phyloP scores from a whole-genome alignment of 495 filamentous ascomycete species.

The Neurospora hispaniola region DNA sequence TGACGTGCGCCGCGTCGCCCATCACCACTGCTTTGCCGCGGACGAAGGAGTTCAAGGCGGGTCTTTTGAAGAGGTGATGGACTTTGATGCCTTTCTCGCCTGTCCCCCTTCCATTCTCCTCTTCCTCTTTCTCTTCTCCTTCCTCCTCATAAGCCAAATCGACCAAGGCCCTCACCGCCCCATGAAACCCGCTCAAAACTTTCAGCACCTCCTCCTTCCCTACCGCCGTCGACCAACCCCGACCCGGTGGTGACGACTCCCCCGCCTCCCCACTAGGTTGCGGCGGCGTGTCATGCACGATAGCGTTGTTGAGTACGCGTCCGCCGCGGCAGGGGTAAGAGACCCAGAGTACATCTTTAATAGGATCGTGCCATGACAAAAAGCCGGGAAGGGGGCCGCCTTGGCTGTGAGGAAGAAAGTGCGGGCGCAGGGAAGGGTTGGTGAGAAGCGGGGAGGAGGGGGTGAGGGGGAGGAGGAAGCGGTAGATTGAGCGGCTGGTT shows the following conservation, averaged over 20 bases:
- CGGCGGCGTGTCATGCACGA: slow-evolving; percentile 10
- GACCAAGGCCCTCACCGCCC: slow-evolving; percentile 9
- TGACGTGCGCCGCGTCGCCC: slow-evolving; percentile 23
- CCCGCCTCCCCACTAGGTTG: slow-evolving; percentile 4
- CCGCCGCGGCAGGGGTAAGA: slow-evolving; percentile 36
- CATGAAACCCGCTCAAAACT: slow-evolving; percentile 16
- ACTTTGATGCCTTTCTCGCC: slow-evolving; percentile 23
- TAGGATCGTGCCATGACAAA: slow-evolving; percentile 15
- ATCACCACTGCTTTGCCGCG: slow-evolving; percentile 15
- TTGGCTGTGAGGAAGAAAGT: slow-evolving; percentile 6
- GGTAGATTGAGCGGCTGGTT: slow-evolving; percentile 32
- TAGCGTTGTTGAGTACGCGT: slow-evolving; percentile 19
- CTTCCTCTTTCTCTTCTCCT: background rate
- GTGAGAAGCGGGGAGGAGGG: slow-evolving; percentile 17
- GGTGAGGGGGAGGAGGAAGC: slow-evolving; percentile 33
- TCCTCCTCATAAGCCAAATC: slow-evolving; percentile 3
- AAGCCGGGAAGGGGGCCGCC: slow-evolving; percentile 18
- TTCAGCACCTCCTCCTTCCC: slow-evolving; percentile 10
- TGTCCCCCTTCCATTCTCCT: background rate
- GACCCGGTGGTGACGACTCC: background rate
- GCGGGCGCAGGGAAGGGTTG: slow-evolving; percentile 18
- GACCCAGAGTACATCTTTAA: slow-evolving; percentile 26
- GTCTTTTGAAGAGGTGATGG: slow-evolving; percentile 18
- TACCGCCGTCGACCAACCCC: slow-evolving; percentile 13
- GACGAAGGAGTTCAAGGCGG: slow-evolving; percentile 12